Percentiles rank a stretch among this genome's conserved stretches.
phyloP scores from a whole-genome alignment of 208 protist genomes.

The Acanthamoeba royreba region DNA sequence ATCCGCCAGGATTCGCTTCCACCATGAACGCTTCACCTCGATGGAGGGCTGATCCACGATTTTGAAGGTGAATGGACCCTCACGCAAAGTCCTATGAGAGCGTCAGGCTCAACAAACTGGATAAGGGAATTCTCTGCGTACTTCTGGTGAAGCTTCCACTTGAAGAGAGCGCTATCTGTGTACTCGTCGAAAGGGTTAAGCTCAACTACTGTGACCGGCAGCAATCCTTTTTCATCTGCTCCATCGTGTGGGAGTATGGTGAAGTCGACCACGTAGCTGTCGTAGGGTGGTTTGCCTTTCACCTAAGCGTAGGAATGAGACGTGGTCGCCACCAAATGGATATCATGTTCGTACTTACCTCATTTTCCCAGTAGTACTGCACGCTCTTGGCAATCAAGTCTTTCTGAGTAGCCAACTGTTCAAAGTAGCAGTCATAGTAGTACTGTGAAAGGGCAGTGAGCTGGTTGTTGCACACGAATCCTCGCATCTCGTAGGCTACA shows the following conservation, averaged over 20 bases:
- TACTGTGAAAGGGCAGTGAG: not conserved
- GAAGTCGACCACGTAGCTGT: not conserved
- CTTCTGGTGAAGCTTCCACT: not conserved
- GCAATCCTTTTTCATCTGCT: not conserved
- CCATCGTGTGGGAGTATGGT: not conserved
- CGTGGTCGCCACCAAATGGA: not conserved
- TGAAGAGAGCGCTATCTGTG: not conserved
- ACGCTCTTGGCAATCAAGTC: not conserved
- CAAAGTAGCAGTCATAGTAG: not conserved
- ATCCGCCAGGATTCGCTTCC: not conserved
- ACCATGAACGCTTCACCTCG: not conserved
- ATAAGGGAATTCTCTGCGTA: not conserved
- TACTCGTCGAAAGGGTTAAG: not conserved
- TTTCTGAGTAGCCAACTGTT: not conserved
- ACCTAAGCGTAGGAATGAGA: not conserved
- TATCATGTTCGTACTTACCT: too few species aligned
- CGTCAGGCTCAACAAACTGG: too few species aligned
- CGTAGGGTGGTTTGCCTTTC: not conserved
- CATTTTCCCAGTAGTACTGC: too few species aligned
- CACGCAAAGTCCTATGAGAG: not conserved
- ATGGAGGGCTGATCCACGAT: not conserved
- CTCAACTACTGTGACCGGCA: not conserved
- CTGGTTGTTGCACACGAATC: not conserved
- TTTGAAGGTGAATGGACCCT: not conserved
- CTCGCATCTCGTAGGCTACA: not conserved